Conservation (phyloP, 495 filamentous ascomycete species). For the Cairneyella variabilis region DNA sequence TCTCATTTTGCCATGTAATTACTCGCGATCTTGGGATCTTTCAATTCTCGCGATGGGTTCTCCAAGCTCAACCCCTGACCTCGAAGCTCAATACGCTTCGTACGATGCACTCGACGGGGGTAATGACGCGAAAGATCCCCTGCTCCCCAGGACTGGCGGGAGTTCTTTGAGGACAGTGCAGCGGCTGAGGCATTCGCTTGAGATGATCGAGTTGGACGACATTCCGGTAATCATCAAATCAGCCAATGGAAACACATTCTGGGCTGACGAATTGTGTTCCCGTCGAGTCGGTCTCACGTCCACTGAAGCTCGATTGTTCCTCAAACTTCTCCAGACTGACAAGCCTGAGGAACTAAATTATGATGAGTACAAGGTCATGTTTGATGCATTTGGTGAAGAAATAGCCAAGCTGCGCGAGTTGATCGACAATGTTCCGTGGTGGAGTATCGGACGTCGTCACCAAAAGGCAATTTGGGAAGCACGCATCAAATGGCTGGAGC, state of each 20-base stretch:
- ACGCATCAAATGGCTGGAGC: slow-evolving; percentile 17
- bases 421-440: slow-evolving; percentile 13
- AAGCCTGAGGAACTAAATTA: slow-evolving; percentile 18
- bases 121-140: slow-evolving; percentile 1
- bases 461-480: slow-evolving; percentile 14
- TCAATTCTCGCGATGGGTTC: too few species aligned
- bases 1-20: neutral
- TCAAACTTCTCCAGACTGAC: slow-evolving; percentile 19
- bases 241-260: slow-evolving; percentile 22
- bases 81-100: slow-evolving; percentile 1
- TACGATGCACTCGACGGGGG: too few species aligned
- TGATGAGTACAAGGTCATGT: slow-evolving; percentile 20
- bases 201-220: slow-evolving; percentile 17
- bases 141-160: slow-evolving; percentile 1
- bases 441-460: neutral
- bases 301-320: slow-evolving; percentile 17
- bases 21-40: too few species aligned
- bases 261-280: slow-evolving; percentile 22
- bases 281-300: slow-evolving; percentile 19
- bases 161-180: neutral
- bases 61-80: too few species aligned
- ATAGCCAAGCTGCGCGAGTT: slow-evolving; percentile 7
- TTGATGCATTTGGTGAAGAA: slow-evolving; percentile 17
- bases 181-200: neutral
- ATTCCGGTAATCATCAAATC: slow-evolving; percentile 24